Conservation (phyloP, 352 stramenopile species). For the Globisporangium viniferum region DNA sequence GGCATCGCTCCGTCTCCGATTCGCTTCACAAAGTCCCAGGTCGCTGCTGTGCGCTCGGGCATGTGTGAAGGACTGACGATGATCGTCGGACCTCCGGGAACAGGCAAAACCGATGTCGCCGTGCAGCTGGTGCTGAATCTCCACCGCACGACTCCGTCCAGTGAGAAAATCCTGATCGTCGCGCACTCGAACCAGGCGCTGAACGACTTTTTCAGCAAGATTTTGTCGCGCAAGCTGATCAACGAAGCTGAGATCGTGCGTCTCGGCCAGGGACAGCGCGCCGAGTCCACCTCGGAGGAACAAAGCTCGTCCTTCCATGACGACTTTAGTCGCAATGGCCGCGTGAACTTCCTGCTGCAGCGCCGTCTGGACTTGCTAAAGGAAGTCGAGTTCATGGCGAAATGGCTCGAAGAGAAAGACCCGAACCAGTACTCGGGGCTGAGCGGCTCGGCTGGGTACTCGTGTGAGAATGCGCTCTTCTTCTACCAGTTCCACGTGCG, state of each 20-base stretch:
- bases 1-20: slow-evolving; percentile 21
- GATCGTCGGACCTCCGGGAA: slow-evolving; percentile 92
- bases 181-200: slow-evolving; percentile 95
- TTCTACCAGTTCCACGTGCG: slow-evolving; percentile 93
- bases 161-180: slow-evolving; percentile 92
- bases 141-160: slow-evolving; percentile 72
- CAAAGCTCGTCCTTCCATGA: slow-evolving; percentile 41
- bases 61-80: slow-evolving; percentile 93
- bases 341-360: slow-evolving; percentile 82
- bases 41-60: slow-evolving; percentile 90
- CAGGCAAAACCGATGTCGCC: slow-evolving; percentile 94
- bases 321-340: slow-evolving; percentile 92
- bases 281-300: background rate
- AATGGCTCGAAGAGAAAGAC: slow-evolving; percentile 71
- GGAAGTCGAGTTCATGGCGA: slow-evolving; percentile 91
- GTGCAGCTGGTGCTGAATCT: slow-evolving; percentile 94
- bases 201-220: slow-evolving; percentile 94
- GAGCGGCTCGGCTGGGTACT: slow-evolving; percentile 85
- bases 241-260: slow-evolving; percentile 88
- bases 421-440: slow-evolving; percentile 49
- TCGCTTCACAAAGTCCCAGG: slow-evolving; percentile 92
- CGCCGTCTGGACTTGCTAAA: slow-evolving; percentile 81
- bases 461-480: slow-evolving; percentile 94
- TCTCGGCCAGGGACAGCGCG: slow-evolving; percentile 50
- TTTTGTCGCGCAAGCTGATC: slow-evolving; percentile 83